Evolutionary conservation across 1,284 basidiomycete species (phyloP).

Genomic region (Sanghuangporus weigelae): DNA sequence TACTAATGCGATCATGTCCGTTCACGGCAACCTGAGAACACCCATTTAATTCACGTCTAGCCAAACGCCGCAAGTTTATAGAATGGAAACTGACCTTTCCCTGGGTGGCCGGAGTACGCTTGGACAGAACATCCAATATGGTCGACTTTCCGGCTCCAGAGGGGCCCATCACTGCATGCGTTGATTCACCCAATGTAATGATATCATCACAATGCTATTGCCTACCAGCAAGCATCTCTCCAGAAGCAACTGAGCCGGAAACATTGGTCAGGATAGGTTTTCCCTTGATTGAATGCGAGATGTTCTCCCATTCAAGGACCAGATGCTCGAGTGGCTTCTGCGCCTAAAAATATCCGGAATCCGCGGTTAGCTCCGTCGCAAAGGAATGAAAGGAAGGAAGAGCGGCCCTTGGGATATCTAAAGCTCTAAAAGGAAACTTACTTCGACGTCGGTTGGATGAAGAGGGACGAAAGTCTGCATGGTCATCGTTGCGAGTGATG

Average conservation of each 20-base stretch:
- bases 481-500: background rate
- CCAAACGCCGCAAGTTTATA: background rate
- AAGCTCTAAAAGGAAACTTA: background rate
- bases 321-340: constrained; percentile 1
- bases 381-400: background rate
- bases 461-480: background rate
- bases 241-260: constrained; percentile 34
- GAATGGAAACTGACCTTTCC: constrained; percentile 27
- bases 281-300: constrained; percentile 6
- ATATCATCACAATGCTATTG: background rate
- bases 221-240: constrained; percentile 35
- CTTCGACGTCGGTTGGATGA: background rate
- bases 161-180: constrained; percentile 42
- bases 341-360: background rate
- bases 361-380: background rate
- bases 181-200: constrained; percentile 1
- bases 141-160: constrained; percentile 43
- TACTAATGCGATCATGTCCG: constrained; percentile 18
- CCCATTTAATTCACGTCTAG: background rate
- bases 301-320: constrained; percentile 10
- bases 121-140: constrained; percentile 39
- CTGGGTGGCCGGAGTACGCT: constrained; percentile 31
- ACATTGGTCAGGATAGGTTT: constrained; percentile 25
- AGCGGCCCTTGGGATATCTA: no score
- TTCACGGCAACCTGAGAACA: constrained; percentile 19